Evolutionary conservation across 2,329 filamentous ascomycete species (phyloP), one percentile per base, ranked within the genome.

Genomic region (Colletotrichum tropicale): DNA sequence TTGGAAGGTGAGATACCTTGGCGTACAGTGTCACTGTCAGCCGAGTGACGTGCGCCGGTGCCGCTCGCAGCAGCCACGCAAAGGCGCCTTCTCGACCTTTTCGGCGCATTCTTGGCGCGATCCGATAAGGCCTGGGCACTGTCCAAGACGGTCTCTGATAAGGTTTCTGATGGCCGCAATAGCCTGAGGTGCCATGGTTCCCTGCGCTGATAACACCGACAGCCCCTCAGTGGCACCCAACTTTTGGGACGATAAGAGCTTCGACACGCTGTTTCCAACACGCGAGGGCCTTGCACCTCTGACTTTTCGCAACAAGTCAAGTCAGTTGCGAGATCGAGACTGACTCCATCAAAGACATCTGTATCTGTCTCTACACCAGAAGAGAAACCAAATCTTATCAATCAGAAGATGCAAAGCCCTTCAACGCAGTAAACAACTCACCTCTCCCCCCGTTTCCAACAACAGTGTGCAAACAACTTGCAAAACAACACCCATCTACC

Each of bases 251-350:
- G 71, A 66, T 66, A 71, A 71, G 69, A 75, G 68, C 68, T 48
- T 71, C n/a, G 26, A 64, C 18, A 36, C 36, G n/a, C 60, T 62
- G 60, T 62, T 21, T 36, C 43, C 38, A 38, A n/a, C 28, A 26
- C 38, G 38, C 55, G 56, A 38, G 60, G 55, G 43, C 62, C 62
- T 72, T 58, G 69, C 69, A 75, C 73, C 73, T 75, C 69, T 58
- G 69, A 30, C 55, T 75, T 75, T 72, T 48, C n/a, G 43, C 73
- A 67, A 64, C 34, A 36, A 36, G 32, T 65, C 21, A 18, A 34
- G 58, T 13, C 28, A 28, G 58, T 18, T 61, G 10, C 16, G 15
- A 10, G 6, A 15, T 26, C 0, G 18, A 36, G 36, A 48, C 16
- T 66, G 8, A 66, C 12, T 18, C 21, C 13, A 34, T 55, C 16